These are phyloP conservation scores for Trichosporon asahii DNA, from an alignment of 1,284 basidiomycete genomes.

Conservation along the genomic window DNA sequence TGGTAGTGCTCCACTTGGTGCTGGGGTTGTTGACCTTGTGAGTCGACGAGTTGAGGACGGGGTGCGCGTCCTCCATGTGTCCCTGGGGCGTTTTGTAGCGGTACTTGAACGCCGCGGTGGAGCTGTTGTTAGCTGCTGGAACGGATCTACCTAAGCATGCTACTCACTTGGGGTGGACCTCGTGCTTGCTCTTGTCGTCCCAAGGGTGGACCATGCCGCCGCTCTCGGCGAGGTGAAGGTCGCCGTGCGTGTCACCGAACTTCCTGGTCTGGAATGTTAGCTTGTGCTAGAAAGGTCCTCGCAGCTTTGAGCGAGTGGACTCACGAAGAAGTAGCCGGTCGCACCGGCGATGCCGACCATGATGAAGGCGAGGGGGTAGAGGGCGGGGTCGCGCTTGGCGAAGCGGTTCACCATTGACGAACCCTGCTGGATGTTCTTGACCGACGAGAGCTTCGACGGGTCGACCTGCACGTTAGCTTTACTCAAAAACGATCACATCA, in stretches of 20 bases:
- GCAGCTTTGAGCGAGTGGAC: background rate
- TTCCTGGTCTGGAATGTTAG: conserved; percentile 25
- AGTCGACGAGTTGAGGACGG: conserved; percentile 40
- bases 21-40: conserved; percentile 19
- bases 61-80: conserved; percentile 47
- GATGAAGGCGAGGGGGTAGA: conserved; percentile 49
- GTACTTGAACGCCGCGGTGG: conserved; percentile 50
- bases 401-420: conserved; percentile 48
- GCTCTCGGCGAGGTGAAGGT: conserved; percentile 31
- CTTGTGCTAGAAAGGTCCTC: no score
- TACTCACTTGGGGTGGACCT: conserved; percentile 42
- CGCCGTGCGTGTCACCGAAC: conserved; percentile 36
- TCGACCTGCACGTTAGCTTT: conserved; percentile 29
- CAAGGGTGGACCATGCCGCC: conserved; percentile 46
- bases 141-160: background rate
- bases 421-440: conserved; percentile 42
- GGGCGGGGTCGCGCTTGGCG: conserved; percentile 50
- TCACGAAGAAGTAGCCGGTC: conserved; percentile 47
- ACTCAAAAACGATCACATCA: background rate
- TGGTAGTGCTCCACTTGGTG: conserved; percentile 6
- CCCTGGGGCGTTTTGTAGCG: conserved; percentile 50
- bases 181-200: conserved; percentile 44
- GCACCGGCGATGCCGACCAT: conserved; percentile 43
- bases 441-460: conserved; percentile 41
- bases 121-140: conserved; percentile 20